Conservation (phyloP, 345 rosid species). For the Zanthoxylum bungeanum region DNA sequence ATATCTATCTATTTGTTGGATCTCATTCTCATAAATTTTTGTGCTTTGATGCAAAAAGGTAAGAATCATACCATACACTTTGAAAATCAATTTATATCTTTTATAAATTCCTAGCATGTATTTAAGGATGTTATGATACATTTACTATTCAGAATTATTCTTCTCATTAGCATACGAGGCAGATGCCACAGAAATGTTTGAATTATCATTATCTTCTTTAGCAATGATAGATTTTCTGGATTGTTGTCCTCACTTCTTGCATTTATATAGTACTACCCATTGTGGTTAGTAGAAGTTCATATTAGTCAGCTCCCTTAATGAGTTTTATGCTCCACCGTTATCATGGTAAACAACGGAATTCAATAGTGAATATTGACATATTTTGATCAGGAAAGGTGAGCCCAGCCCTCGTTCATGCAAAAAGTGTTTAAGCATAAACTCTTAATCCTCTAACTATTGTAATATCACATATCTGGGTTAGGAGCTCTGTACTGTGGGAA, state of each 20-base stretch:
- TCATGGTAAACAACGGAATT: no score
- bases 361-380: no score
- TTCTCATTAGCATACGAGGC: not conserved
- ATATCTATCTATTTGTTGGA: slow-evolving; percentile 76
- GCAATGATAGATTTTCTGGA: not conserved
- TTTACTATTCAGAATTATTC: not conserved
- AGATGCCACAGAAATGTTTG: not conserved
- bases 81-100: not conserved
- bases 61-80: slow-evolving; percentile 6
- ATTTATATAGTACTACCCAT: no score
- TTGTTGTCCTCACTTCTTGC: no score
- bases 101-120: not conserved
- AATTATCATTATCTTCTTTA: not conserved
- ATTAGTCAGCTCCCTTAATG: no score
- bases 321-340: no score
- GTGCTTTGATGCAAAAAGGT: slow-evolving; percentile 76
- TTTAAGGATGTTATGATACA: not conserved
- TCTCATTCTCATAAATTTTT: slow-evolving; percentile 78
- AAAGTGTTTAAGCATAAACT: not conserved
- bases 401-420: no score
- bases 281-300: no score
- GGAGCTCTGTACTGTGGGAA: slow-evolving; percentile 87
- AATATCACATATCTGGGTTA: slow-evolving; percentile 23
- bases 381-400: no score
- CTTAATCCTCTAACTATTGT: slow-evolving; percentile 12